A percentile compares a stretch with the other conserved stretches of the same genome.
Evolutionary conservation across 352 stramenopile species (phyloP).

Genomic region (Thraustochytrium sp.): DNA sequence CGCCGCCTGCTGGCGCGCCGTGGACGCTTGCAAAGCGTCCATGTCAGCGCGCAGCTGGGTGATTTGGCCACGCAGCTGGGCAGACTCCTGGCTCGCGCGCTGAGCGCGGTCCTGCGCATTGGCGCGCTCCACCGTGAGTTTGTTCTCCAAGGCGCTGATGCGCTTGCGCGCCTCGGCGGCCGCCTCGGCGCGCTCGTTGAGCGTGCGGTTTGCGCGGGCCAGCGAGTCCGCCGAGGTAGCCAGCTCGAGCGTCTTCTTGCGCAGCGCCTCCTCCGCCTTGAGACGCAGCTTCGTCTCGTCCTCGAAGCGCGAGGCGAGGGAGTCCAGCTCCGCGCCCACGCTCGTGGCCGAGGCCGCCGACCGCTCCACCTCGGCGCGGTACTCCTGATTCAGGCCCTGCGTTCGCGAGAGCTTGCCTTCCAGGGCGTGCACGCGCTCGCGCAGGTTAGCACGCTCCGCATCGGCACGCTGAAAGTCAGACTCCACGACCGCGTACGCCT

Average conservation of each 20-base stretch:
- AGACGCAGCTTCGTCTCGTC: background rate
- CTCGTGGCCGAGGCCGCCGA: background rate
- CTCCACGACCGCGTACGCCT: background rate
- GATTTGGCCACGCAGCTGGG: background rate
- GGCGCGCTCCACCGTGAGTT: background rate
- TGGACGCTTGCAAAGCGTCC: background rate
- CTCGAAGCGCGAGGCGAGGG: background rate
- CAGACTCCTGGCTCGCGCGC: background rate
- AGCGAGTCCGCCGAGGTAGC: background rate
- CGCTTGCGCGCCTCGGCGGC: background rate
- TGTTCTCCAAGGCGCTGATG: conserved; percentile 7
- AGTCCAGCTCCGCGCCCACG: background rate
- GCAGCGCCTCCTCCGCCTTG: background rate
- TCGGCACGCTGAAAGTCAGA: background rate
- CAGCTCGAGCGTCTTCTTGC: conserved; percentile 1
- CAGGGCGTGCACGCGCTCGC: background rate
- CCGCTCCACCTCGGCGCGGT: background rate
- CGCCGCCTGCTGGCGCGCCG: background rate
- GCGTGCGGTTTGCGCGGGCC: background rate
- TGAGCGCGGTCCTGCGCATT: background rate
- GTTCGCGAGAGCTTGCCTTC: background rate
- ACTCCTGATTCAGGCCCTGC: background rate
- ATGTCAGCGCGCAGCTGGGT: background rate
- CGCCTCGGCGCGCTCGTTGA: background rate
- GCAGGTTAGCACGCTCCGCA: background rate